A percentile compares a stretch with the other conserved stretches of the same genome.
phyloP scores from a whole-genome alignment of 108 stramenopile genomes.

The Stephanodiscus triporus region DNA sequence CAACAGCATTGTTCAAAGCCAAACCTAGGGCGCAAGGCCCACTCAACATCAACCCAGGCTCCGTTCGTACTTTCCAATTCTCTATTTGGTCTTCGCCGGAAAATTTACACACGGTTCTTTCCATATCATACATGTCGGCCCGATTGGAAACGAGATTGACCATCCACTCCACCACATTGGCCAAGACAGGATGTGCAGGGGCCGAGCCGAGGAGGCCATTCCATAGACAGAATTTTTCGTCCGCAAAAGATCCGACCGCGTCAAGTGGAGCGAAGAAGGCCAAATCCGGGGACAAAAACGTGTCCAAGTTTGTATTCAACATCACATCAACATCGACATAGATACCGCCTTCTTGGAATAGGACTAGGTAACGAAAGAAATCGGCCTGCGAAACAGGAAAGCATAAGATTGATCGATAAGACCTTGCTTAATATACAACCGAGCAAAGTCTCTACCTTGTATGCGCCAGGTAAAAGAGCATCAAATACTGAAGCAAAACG shows the following conservation, averaged over 20 bases:
- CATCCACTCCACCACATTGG: conserved; percentile 59
- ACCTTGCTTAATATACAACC: neutral
- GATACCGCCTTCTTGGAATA: conserved; percentile 62
- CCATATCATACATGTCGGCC: conserved; percentile 60
- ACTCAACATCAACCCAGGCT: conserved; percentile 48
- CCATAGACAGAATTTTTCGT: conserved; percentile 62
- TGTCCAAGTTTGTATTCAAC: conserved; percentile 60
- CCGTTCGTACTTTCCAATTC: conserved; percentile 55
- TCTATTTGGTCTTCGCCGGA: conserved; percentile 38
- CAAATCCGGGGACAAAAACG: conserved; percentile 54
- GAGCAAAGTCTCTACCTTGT: conserved; percentile 35
- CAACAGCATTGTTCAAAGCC: conserved; percentile 53
- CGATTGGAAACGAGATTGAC: conserved; percentile 54
- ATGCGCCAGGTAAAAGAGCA: conserved; percentile 48
- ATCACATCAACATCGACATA: conserved; percentile 69
- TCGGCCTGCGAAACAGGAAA: conserved; percentile 46
- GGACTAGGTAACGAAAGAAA: conserved; percentile 65
- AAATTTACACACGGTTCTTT: conserved; percentile 38
- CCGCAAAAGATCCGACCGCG: conserved; percentile 47
- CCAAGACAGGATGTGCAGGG: conserved; percentile 59
- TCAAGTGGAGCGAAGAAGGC: conserved; percentile 65
- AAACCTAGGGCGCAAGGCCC: conserved; percentile 68
- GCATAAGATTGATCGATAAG: neutral
- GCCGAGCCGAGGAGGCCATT: conserved; percentile 66
- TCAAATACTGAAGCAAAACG: conserved; percentile 54